Percentiles rank a stretch among this genome's conserved stretches.
Evolutionary conservation across 1,284 basidiomycete species (phyloP).

Genomic region (Mycena citricolor): DNA sequence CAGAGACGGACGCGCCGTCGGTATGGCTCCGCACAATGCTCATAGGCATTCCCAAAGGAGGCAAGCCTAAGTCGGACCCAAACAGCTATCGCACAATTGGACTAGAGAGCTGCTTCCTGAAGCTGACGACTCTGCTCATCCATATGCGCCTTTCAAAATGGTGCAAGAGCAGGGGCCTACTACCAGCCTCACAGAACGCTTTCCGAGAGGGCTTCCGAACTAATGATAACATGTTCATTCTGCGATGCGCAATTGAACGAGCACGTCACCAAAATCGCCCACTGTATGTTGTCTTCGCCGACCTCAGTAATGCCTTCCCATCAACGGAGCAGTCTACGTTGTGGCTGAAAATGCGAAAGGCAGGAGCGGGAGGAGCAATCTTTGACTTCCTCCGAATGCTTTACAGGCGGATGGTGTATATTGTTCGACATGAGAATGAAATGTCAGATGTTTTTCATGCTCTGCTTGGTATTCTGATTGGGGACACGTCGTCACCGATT

Average conservation of each 20-base stretch:
- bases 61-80: conserved; percentile 2
- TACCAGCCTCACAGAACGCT: conserved; percentile 28
- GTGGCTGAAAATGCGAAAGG: conserved; percentile 30
- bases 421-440: conserved; percentile 23
- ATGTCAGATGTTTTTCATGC: conserved; percentile 23
- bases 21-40: conserved; percentile 24
- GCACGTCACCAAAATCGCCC: conserved; percentile 16
- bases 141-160: conserved; percentile 11
- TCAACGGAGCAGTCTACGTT: conserved; percentile 31
- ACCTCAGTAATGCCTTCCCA: conserved; percentile 36
- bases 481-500: conserved; percentile 32
- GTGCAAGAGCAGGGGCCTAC: conserved; percentile 8
- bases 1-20: conserved; percentile 17
- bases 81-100: conserved; percentile 15
- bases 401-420: conserved; percentile 28
- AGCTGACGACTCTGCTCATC: conserved; percentile 16
- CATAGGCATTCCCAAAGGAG: conserved; percentile 19
- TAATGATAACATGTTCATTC: conserved; percentile 26
- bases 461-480: conserved; percentile 30
- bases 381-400: conserved; percentile 36
- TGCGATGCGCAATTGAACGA: conserved; percentile 29
- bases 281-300: conserved; percentile 31
- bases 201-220: conserved; percentile 26
- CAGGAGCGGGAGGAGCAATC: conserved; percentile 28
- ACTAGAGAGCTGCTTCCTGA: conserved; percentile 14